A percentile compares a stretch with the other conserved stretches of the same genome.
Conservation (phyloP, 2,329 filamentous ascomycete species). For the Ophiostoma pallidulum region DNA sequence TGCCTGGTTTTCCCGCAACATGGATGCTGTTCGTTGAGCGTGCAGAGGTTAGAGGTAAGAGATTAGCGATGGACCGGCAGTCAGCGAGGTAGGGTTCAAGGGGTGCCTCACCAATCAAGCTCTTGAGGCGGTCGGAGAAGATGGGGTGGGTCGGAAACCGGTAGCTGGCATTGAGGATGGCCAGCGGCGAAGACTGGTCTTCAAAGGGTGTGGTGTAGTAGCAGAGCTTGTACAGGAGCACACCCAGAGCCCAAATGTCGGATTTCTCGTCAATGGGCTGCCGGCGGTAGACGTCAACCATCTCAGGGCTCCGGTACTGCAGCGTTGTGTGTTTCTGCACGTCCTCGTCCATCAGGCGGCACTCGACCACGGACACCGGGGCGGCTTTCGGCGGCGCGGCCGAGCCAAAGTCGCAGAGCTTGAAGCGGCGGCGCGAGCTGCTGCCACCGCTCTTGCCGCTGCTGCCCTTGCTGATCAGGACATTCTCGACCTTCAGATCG, state of each 20-base stretch:
- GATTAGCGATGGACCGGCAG: not conserved
- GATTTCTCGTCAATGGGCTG: conserved; percentile 97
- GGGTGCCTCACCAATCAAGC: conserved; percentile 67
- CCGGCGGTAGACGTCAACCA: conserved; percentile 96
- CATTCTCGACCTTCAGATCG: conserved; percentile 96
- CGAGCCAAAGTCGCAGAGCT: conserved; percentile 96
- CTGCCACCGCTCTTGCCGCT: conserved; percentile 22
- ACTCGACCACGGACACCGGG: conserved; percentile 78
- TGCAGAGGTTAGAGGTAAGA: not conserved
- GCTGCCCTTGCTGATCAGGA: conserved; percentile 61
- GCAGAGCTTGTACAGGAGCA: conserved; percentile 93
- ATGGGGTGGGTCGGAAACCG: conserved; percentile 80
- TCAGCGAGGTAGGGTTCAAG: not conserved
- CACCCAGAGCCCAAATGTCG: conserved; percentile 94
- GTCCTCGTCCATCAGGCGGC: conserved; percentile 88
- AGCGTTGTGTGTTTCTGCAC: conserved; percentile 94
- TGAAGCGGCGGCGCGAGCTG: conserved; percentile 66
- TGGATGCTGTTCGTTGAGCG: conserved; percentile 66
- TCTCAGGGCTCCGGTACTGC: conserved; percentile 95
- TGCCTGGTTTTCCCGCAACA: conserved; percentile 77
- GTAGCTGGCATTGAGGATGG: conserved; percentile 91
- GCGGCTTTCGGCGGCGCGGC: conserved; percentile 75
- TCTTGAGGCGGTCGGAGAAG: conserved; percentile 85
- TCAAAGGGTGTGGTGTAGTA: conserved; percentile 99
- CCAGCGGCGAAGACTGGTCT: conserved; percentile 83